Evolutionary conservation across 2,329 filamentous ascomycete species (phyloP).

Genomic region (Colletotrichum sp.): DNA sequence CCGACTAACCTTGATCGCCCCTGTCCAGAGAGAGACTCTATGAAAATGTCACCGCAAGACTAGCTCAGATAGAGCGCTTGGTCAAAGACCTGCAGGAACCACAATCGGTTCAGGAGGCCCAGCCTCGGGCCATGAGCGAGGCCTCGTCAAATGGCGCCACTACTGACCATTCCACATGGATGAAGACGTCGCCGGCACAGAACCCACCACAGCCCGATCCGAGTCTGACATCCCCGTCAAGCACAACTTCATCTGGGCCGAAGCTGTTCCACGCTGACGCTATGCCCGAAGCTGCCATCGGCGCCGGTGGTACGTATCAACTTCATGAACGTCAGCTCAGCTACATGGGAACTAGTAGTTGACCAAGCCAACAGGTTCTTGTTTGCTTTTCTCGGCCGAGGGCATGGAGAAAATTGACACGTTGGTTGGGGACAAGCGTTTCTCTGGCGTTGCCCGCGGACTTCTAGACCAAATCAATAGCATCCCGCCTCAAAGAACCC

Average conservation of each 20-base stretch:
- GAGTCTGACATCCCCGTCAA: neutral
- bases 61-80: neutral
- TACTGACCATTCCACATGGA: neutral
- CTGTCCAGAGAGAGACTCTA: neutral
- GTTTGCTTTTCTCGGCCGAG: slow-evolving; percentile 25
- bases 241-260: neutral
- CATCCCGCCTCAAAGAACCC: neutral
- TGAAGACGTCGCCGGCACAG: neutral
- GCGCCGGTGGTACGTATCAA: neutral
- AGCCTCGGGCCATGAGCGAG: neutral
- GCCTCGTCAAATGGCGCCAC: neutral
- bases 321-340: neutral
- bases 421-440: neutral
- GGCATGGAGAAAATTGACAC: neutral
- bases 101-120: neutral
- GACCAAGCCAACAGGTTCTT: slow-evolving; percentile 4
- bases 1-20: neutral
- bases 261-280: neutral
- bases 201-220: neutral
- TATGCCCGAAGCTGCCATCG: neutral
- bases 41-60: neutral
- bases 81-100: neutral
- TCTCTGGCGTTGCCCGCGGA: neutral
- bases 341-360: neutral
- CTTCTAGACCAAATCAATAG: neutral